Conservation (phyloP, 805 yeast genomes). For the Naumovozyma castellii region DNA sequence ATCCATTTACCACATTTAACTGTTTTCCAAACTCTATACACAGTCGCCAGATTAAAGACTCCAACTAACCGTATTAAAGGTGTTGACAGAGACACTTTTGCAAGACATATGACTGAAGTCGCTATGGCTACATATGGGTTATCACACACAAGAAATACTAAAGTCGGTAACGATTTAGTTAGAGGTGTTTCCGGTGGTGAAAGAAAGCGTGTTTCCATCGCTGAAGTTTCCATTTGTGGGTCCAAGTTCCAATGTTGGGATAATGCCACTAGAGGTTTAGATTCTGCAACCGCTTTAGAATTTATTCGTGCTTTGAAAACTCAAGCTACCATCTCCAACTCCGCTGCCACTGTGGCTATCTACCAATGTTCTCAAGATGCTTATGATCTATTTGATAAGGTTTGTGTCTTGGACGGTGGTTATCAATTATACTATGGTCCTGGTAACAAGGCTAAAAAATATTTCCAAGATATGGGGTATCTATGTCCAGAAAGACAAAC, state of each 20-base stretch:
- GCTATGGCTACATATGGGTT: constrained; percentile 44
- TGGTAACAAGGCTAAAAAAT: constrained; percentile 37
- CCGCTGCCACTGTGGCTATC: constrained; percentile 54
- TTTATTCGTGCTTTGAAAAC: constrained; percentile 46
- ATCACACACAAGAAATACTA: constrained; percentile 49
- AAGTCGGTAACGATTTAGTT: constrained; percentile 43
- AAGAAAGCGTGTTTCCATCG: constrained; percentile 64
- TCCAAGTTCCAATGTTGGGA: constrained; percentile 46
- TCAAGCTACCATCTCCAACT: constrained; percentile 38
- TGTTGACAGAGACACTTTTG: constrained; percentile 40
- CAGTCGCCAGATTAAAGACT: constrained; percentile 47
- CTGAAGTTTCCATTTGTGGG: constrained; percentile 48
- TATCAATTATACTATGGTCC: constrained; percentile 47
- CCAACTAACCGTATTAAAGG: constrained; percentile 49
- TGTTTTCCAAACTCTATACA: constrained; percentile 49
- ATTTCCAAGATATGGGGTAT: constrained; percentile 46
- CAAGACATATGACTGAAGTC: constrained; percentile 41
- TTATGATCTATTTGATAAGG: constrained; percentile 55
- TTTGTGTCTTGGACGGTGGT: constrained; percentile 47
- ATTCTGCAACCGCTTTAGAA: constrained; percentile 52
- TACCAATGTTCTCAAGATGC: constrained; percentile 57
- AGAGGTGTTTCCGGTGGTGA: constrained; percentile 72
- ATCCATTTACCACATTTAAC: constrained; percentile 53
- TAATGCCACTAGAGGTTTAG: constrained; percentile 59
- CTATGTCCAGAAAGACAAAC: constrained; percentile 49